Conservation (phyloP, 2,329 filamentous ascomycete species). For the Fusarium sp. region DNA sequence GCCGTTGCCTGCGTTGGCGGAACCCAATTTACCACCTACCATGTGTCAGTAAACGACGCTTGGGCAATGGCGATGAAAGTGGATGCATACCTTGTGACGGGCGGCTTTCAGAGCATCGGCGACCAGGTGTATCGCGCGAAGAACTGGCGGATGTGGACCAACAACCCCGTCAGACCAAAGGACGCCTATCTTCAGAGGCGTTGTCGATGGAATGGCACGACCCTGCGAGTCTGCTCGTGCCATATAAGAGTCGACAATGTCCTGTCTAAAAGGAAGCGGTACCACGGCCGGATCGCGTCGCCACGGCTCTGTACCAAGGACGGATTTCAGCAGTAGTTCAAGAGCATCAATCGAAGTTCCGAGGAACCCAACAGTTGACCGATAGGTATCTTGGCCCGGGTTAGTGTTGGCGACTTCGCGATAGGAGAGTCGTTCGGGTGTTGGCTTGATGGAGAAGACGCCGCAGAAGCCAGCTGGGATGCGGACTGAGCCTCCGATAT, state of each 20-base stretch:
- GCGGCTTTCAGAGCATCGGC: not conserved
- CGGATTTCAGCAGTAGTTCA: constrained; percentile 64
- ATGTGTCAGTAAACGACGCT: not conserved
- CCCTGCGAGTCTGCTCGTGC: constrained; percentile 38
- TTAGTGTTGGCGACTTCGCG: constrained; percentile 42
- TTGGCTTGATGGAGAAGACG: constrained; percentile 36
- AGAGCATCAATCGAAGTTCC: constrained; percentile 65
- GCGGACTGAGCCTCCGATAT: constrained; percentile 50
- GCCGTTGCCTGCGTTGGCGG: constrained; percentile 23
- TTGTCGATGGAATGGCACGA: not conserved
- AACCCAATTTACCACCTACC: constrained; percentile 47
- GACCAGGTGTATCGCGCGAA: constrained; percentile 47
- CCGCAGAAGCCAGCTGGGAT: constrained; percentile 48
- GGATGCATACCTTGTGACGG: constrained; percentile 55
- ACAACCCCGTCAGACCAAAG: constrained; percentile 62
- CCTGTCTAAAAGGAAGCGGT: constrained; percentile 72
- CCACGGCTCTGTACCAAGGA: constrained; percentile 72
- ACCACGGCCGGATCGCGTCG: constrained; percentile 71
- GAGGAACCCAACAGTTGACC: constrained; percentile 72
- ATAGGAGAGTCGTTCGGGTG: constrained; percentile 32
- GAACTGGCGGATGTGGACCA: constrained; percentile 66
- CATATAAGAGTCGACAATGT: constrained; percentile 55
- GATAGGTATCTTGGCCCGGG: constrained; percentile 69
- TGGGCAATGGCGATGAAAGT: no score
- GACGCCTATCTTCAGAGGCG: constrained; percentile 64